Conservation (phyloP, 805 yeast genomes). For the Candida easanensis region DNA sequence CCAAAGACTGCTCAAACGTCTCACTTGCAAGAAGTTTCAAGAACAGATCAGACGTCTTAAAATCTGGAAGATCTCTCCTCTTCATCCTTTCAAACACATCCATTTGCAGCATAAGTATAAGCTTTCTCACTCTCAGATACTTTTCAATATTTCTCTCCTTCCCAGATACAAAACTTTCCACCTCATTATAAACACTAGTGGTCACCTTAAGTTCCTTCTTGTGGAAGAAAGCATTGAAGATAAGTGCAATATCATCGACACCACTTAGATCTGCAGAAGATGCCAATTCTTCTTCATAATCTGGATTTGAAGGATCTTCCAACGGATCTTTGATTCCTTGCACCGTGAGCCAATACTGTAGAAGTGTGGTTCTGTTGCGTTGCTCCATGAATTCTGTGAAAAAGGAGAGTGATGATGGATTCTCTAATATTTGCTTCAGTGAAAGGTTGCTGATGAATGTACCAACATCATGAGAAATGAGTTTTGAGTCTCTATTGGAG, state of each 20-base stretch:
- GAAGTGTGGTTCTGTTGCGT: constrained; percentile 39
- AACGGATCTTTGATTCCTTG: constrained; percentile 72
- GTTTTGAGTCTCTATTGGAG: constrained; percentile 3
- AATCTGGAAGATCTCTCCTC: constrained; percentile 51
- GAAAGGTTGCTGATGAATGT: constrained; percentile 29
- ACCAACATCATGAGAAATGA: constrained; percentile 20
- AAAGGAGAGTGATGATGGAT: constrained; percentile 44
- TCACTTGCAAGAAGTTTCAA: constrained; percentile 49
- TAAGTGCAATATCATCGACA: constrained; percentile 49
- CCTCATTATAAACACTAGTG: constrained; percentile 29
- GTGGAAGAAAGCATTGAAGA: constrained; percentile 43
- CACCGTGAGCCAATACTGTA: constrained; percentile 67
- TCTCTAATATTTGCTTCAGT: constrained; percentile 43
- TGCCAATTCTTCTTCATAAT: constrained; percentile 25
- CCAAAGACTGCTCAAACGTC: constrained; percentile 29
- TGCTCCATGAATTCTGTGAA: constrained; percentile 58
- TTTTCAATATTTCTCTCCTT: constrained; percentile 19
- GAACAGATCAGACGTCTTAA: constrained; percentile 57
- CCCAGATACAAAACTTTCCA: constrained; percentile 35
- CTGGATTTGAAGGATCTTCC: constrained; percentile 38
- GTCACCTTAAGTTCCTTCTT: constrained; percentile 31
- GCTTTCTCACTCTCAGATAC: constrained; percentile 54
- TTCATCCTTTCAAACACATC: constrained; percentile 50
- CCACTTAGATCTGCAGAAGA: constrained; percentile 40
- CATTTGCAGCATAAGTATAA: constrained; percentile 58